These are phyloP conservation scores for Kwoniella botswanensis DNA, from an alignment of 768 basidiomycete species.

Conservation along the genomic window DNA sequence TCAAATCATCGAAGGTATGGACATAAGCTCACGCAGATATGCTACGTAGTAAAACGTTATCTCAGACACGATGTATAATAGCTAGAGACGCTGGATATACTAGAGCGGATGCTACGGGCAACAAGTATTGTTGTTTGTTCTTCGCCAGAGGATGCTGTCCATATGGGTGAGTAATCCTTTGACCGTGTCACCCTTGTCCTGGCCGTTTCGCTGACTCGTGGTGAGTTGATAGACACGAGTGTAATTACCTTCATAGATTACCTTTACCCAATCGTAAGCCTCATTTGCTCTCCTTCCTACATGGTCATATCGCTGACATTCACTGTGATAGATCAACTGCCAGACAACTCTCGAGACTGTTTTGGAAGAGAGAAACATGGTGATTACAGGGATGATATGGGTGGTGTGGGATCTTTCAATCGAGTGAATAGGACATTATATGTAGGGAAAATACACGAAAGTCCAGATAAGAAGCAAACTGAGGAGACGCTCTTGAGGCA, in stretches of 20 bases:
- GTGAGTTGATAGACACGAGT: slow-evolving; percentile 65
- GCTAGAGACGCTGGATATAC: slow-evolving; percentile 89
- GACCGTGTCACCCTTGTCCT: too few relatives aligned
- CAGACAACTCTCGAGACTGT: slow-evolving; percentile 93
- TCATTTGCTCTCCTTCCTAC: neutral
- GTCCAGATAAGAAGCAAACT: slow-evolving; percentile 70
- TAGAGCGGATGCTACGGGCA: slow-evolving; percentile 89
- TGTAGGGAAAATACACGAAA: slow-evolving; percentile 87
- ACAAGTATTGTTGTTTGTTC: slow-evolving; percentile 92
- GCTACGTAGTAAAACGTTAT: slow-evolving; percentile 80
- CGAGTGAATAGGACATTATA: slow-evolving; percentile 93
- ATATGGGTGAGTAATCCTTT: slow-evolving; percentile 65
- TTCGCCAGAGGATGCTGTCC: slow-evolving; percentile 96
- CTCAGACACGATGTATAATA: slow-evolving; percentile 88
- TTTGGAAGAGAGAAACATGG: slow-evolving; percentile 96
- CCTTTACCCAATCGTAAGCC: slow-evolving; percentile 67
- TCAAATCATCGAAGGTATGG: neutral
- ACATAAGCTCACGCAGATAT: neutral
- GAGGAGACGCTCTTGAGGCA: slow-evolving; percentile 88
- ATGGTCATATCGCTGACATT: slow-evolving; percentile 11
- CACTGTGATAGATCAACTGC: slow-evolving; percentile 61
- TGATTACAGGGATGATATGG: slow-evolving; percentile 99
- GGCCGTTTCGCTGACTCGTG: too few relatives aligned
- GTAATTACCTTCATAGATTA: slow-evolving; percentile 90
- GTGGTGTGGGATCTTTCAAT: slow-evolving; percentile 96